Conservation (phyloP, 139 green algal species). For the Tetraselmis striata region DNA sequence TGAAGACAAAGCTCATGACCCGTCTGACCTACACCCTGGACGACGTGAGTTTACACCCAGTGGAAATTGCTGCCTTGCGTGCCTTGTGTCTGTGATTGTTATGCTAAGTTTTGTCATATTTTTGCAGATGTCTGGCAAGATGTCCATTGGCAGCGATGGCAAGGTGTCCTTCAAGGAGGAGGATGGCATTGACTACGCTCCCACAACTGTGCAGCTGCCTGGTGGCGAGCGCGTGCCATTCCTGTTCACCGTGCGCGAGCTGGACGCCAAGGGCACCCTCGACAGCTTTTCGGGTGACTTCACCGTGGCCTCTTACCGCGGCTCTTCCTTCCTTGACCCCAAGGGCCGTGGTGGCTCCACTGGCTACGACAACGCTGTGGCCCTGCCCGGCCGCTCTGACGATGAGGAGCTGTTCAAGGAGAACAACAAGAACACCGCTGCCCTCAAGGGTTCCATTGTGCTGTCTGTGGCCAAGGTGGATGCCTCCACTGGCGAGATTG, state of each 20-base stretch:
- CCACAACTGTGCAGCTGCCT: conserved; percentile 94
- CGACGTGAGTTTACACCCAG: conserved; percentile 43
- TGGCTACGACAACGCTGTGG: conserved; percentile 95
- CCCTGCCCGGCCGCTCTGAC: conserved; percentile 81
- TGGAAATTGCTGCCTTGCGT: no score
- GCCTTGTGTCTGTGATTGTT: no score
- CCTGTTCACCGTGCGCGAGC: conserved; percentile 98
- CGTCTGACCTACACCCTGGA: conserved; percentile 98
- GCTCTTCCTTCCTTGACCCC: conserved; percentile 98
- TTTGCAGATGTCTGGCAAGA: conserved; percentile 66
- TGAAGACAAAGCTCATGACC: conserved; percentile 98
- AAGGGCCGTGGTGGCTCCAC: conserved; percentile 95
- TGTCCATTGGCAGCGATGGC: conserved; percentile 81
- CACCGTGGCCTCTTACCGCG: conserved; percentile 95
- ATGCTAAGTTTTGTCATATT: background rate
- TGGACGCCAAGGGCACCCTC: conserved; percentile 77
- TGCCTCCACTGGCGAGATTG: conserved; percentile 85
- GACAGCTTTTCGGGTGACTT: conserved; percentile 94
- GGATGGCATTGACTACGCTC: conserved; percentile 97
- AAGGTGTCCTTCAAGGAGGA: conserved; percentile 88
- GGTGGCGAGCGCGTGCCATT: conserved; percentile 98
- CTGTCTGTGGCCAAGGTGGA: conserved; percentile 95
- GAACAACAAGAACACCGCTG: conserved; percentile 86
- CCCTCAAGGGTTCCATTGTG: conserved; percentile 68
- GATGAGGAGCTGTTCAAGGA: conserved; percentile 87